Percentiles rank a stretch among this genome's conserved stretches.
phyloP scores from a whole-genome alignment of 73 alveolate species.

The Paramecium sonneborni region DNA sequence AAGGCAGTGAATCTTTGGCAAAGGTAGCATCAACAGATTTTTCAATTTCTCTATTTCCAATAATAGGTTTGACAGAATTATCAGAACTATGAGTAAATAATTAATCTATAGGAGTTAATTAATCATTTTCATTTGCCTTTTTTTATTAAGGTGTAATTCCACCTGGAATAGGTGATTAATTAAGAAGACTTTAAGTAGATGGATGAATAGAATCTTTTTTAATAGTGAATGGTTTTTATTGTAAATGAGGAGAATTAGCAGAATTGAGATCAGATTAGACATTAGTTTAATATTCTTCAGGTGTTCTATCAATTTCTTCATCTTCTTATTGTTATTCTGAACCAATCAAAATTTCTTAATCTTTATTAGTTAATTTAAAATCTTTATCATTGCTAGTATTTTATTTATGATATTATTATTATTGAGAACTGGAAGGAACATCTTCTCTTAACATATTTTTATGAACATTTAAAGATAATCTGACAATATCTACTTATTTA shows the following conservation, averaged over 20 bases:
- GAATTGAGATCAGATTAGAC: background rate
- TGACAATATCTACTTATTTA: constrained; percentile 71
- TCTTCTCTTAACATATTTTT: constrained; percentile 75
- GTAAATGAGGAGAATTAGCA: background rate
- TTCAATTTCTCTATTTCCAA: constrained; percentile 96
- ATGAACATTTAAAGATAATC: constrained; percentile 81
- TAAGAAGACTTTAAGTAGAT: background rate
- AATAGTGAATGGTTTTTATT: background rate
- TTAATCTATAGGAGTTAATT: constrained; percentile 76
- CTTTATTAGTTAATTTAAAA: constrained; percentile 68
- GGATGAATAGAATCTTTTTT: background rate
- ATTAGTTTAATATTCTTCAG: background rate
- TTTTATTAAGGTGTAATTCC: constrained; percentile 28
- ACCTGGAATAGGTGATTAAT: constrained; percentile 41
- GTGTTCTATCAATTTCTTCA: background rate
- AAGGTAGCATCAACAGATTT: constrained; percentile 76
- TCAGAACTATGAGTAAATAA: constrained; percentile 92
- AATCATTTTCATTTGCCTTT: background rate
- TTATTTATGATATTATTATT: constrained; percentile 54
- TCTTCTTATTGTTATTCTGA: constrained; percentile 77
- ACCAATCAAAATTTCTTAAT: constrained; percentile 76
- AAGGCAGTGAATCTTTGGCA: constrained; percentile 74
- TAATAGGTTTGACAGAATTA: constrained; percentile 95
- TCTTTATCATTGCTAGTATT: constrained; percentile 68
- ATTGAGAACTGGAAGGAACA: constrained; percentile 25